phyloP scores from a whole-genome alignment of 345 rosid species.

The Cochlearia excelsa region DNA sequence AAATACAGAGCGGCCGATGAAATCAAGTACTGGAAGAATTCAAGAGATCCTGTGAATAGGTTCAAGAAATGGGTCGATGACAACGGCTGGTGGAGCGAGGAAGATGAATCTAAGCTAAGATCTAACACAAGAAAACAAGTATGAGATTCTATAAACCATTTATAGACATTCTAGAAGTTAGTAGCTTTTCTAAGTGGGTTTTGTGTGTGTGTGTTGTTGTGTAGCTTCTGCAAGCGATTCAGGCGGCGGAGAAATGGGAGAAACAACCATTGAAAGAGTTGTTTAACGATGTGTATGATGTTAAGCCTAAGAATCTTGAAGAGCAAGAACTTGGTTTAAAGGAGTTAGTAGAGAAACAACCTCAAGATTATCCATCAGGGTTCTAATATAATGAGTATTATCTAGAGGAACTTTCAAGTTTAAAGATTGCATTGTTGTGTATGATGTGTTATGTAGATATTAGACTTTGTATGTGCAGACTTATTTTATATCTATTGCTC shows the following conservation, averaged over 20 bases:
- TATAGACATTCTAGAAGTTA: not conserved
- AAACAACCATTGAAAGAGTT: slow-evolving; percentile 57
- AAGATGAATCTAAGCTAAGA: slow-evolving; percentile 55
- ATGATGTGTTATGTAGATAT: not conserved
- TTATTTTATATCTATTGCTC: no score
- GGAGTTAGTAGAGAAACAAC: slow-evolving; percentile 45
- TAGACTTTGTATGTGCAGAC: no score
- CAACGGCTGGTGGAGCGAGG: slow-evolving; percentile 76
- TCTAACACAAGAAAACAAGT: slow-evolving; percentile 54
- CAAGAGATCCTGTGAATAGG: slow-evolving; percentile 62
- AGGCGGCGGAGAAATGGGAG: slow-evolving; percentile 55
- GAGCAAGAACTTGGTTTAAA: slow-evolving; percentile 62
- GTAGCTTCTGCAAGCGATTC: slow-evolving; percentile 66
- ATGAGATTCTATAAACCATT: not conserved
- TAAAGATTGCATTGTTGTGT: not conserved
- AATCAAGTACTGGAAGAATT: slow-evolving; percentile 65
- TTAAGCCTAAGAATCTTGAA: slow-evolving; percentile 46
- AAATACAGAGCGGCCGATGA: slow-evolving; percentile 60
- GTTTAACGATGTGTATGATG: slow-evolving; percentile 67
- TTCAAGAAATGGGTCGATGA: slow-evolving; percentile 60
- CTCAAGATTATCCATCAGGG: slow-evolving; percentile 54
- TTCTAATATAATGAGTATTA: slow-evolving; percentile 38
- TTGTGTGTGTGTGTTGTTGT: slow-evolving; percentile 8
- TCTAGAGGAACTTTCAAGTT: slow-evolving; percentile 10
- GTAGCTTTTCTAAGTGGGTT: not conserved